Evolutionary conservation across 78 protist genomes (phyloP).

Genomic region (Dictyostelium purpureum): DNA sequence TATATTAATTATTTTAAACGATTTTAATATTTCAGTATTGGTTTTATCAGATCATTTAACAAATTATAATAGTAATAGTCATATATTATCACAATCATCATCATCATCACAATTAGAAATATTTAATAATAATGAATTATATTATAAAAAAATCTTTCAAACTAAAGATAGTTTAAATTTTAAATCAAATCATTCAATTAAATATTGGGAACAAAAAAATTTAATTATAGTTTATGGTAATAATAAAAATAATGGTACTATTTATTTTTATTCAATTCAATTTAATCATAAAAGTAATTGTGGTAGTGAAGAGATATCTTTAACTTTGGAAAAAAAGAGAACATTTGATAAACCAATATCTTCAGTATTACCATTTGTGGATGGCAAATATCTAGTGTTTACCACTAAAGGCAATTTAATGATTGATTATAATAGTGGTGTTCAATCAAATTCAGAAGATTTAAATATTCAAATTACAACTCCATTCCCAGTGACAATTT

Average conservation of each 20-base stretch:
- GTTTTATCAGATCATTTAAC: neutral
- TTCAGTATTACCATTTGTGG: neutral
- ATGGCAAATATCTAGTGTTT: neutral
- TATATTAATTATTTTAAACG: neutral
- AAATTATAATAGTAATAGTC: neutral
- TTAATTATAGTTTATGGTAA: conserved; percentile 41
- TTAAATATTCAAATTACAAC: neutral
- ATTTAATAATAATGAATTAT: neutral
- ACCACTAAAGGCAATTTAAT: neutral
- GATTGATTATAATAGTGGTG: neutral
- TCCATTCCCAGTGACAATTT: neutral
- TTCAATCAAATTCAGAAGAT: neutral
- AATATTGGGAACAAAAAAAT: conserved; percentile 32
- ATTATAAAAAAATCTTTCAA: neutral
- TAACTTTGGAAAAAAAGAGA: neutral
- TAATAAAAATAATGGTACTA: neutral
- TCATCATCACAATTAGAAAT: neutral
- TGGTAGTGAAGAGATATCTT: neutral
- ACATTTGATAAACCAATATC: neutral
- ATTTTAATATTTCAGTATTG: neutral
- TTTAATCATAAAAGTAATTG: neutral
- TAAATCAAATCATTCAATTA: conserved; percentile 13
- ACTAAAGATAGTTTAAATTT: neutral
- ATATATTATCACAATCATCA: neutral
- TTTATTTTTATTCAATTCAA: neutral